Evolutionary conservation across 2,329 filamentous ascomycete species (phyloP), one percentile per base, ranked within the genome.

Genomic region (Fusarium sp.): DNA sequence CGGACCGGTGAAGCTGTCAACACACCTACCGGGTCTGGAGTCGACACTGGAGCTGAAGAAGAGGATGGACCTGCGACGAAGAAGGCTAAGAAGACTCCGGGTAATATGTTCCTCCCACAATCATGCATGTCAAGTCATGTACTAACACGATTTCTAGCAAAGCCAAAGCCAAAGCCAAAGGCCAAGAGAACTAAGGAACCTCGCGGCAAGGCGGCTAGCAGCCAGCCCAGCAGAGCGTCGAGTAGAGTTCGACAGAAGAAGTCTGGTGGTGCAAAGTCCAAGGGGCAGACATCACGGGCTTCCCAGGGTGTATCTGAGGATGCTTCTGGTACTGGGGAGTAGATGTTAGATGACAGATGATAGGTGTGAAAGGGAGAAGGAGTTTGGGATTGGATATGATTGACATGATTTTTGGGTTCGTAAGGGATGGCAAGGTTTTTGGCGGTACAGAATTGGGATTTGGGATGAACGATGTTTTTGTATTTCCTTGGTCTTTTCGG

Each of bases 61-160:
- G 65, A 61, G 11, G 63, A 38, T 18, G 64, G 62, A 1, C 75
- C 75, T 2, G 36, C 61, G 5, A 60, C 63, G 13, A 77, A 77
- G 40, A 77, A 70, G 63, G 31, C 54, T 2, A 77, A 71, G 50
- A 71, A 58, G 31, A 22, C 18, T 2, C n/a, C 42, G 31, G 38
- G 33, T 22, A 56, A 72, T 75, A 54, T 62, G 72, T 57, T 45
- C 4, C 42, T 11, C 45, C 20, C 3, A 25, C 13, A 45, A 25
- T 6, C 13, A 45, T 22, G 13, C 14, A 45, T 45, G 20, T 8
- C 42, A 27, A 11, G 16, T 14, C n/a, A 47, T 20, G 10, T 14
- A 22, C 65, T 29, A 1, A 73, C 52, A 9, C 4, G 4, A 8
- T 9, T 18, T 5, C 63, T 16, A 11, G 45, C 16, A 2, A 73